phyloP scores from a whole-genome alignment of 1,284 basidiomycete genomes.

The Boletus holoroseus region DNA sequence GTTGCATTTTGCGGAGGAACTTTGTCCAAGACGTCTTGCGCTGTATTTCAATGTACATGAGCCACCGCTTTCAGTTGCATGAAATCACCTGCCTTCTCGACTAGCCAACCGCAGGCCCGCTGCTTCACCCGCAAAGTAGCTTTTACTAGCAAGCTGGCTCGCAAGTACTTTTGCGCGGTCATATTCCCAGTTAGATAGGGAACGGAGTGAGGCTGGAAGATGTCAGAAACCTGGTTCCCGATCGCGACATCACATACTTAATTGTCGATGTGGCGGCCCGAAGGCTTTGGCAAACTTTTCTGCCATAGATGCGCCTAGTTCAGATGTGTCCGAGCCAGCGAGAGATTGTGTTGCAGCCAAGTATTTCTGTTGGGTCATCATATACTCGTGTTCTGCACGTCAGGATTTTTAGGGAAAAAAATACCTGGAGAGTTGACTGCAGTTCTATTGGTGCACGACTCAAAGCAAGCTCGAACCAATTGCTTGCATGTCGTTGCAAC shows the following conservation, averaged over 20 bases:
- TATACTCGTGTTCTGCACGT: neutral
- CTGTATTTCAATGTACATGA: conserved; percentile 30
- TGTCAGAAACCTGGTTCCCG: neutral
- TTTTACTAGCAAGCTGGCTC: conserved; percentile 80
- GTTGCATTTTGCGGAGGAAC: conserved; percentile 55
- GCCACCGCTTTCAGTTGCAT: neutral
- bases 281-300: conserved; percentile 79
- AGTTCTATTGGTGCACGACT: conserved; percentile 88
- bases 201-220: conserved; percentile 49
- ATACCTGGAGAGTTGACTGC: conserved; percentile 84
- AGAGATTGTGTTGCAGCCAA: conserved; percentile 67
- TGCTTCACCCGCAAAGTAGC: conserved; percentile 82
- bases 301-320: conserved; percentile 86
- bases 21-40: conserved; percentile 54
- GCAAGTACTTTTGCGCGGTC: conserved; percentile 75
- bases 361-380: conserved; percentile 58
- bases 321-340: conserved; percentile 65
- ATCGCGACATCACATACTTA: conserved; percentile 45
- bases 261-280: conserved; percentile 72
- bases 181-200: conserved; percentile 54
- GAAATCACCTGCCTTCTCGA: conserved; percentile 39
- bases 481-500: conserved; percentile 68
- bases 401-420: conserved; percentile 8
- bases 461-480: conserved; percentile 83
- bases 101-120: conserved; percentile 71